These are phyloP conservation scores for Ophiostoma perfectum DNA, from an alignment of 2,329 filamentous ascomycete species.

Conservation along the genomic window DNA sequence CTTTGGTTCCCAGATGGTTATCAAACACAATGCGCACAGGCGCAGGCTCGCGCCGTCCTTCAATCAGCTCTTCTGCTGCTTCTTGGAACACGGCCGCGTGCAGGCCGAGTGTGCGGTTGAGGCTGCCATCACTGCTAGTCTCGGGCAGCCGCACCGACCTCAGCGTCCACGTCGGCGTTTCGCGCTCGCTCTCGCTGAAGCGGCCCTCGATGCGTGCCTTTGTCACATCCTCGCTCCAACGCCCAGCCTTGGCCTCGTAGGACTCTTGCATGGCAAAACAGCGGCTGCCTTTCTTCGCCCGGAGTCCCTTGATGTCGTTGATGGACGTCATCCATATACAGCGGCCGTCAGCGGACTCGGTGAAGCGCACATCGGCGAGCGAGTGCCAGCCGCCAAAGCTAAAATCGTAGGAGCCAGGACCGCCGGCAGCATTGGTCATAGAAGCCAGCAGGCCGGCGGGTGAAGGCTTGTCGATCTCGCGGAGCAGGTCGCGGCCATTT, in stretches of 20 bases:
- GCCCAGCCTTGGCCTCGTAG: slow-evolving; percentile 71
- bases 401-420: slow-evolving; percentile 62
- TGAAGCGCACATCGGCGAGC: slow-evolving; percentile 66
- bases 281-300: slow-evolving; percentile 50
- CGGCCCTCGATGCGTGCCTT: slow-evolving; percentile 82
- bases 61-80: slow-evolving; percentile 54
- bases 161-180: slow-evolving; percentile 74
- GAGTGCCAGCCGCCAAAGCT: slow-evolving; percentile 68
- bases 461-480: slow-evolving; percentile 78
- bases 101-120: slow-evolving; percentile 49
- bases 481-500: slow-evolving; percentile 70
- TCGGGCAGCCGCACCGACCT: slow-evolving; percentile 62
- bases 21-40: slow-evolving; percentile 69
- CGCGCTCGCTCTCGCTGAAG: slow-evolving; percentile 77
- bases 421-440: slow-evolving; percentile 58
- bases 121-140: slow-evolving; percentile 16
- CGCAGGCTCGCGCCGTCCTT: slow-evolving; percentile 62
- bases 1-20: slow-evolving; percentile 60
- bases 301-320: slow-evolving; percentile 45
- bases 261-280: slow-evolving; percentile 67
- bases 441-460: slow-evolving; percentile 57
- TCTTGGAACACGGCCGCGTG: slow-evolving; percentile 70
- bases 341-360: slow-evolving; percentile 60
- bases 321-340: slow-evolving; percentile 64
- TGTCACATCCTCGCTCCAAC: slow-evolving; percentile 76